Evolutionary conservation across 2,329 filamentous ascomycete genomes (phyloP), one percentile per base, ranked within the genome.

Genomic region (Ophiocordyceps camponoti-leonardi): DNA sequence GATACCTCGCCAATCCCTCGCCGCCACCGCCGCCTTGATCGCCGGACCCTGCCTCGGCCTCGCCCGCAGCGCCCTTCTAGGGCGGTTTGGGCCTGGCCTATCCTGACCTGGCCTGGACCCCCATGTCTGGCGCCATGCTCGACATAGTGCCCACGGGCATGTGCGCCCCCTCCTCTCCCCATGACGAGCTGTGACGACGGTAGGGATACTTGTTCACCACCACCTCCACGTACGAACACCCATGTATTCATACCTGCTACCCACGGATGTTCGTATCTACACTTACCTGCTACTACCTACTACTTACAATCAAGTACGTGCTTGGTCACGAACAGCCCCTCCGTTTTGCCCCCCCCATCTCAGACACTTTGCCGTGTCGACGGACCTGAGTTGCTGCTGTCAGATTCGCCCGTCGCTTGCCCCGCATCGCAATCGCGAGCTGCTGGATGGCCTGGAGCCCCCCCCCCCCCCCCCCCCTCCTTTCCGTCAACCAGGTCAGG

Each of bases 401-500:
- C 31, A 35, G 31, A 35, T 35, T 35, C 31, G 31, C 13, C 31
- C 31, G 31, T n/a, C 14, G 19, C 28, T 30, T 42, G 28, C 46
- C 46, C 46, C 46, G 43, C 41, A 45, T 44, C 26, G 46, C 41
- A 13, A 44, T 18, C 46, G 19, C 26, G 31, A 41, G 18, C 10
- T 43, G 31, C 31, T 3, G 22, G 22, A 23, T 4, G n/a, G n/a
- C n/a, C n/a, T n/a, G n/a, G n/a, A n/a, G n/a, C n/a, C n/a, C n/a
- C n/a, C n/a, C n/a, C n/a, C n/a, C n/a, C n/a, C n/a, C n/a, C 39
- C 31, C 20, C n/a, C n/a, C n/a, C 26, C 19, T 11, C 41, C 41
- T 23, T 22, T 44, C 33, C 43, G 19, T 40, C 33, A 47, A 47
- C 41, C 46, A 47, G 46, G 44, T 47, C 33, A 41, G 26, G 26